phyloP scores from a whole-genome alignment of 1,284 basidiomycete species.

The Boletus mariae region DNA sequence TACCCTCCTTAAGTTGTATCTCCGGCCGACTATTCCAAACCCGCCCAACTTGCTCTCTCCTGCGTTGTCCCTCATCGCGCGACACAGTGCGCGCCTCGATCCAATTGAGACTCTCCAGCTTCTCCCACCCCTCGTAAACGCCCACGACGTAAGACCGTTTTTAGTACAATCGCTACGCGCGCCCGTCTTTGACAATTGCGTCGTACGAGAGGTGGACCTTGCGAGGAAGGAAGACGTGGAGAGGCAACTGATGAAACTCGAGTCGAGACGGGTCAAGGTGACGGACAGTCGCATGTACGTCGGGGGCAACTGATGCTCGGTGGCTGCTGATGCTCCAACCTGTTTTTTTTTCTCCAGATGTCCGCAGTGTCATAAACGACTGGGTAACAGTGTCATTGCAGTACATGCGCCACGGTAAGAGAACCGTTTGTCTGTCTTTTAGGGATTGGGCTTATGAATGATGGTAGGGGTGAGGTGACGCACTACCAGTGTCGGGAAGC shows the following conservation, averaged over 20 bases:
- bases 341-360: slow-evolving; percentile 54
- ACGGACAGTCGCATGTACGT: slow-evolving; percentile 87
- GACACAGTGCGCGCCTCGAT: slow-evolving; percentile 81
- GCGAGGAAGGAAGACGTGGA: slow-evolving; percentile 73
- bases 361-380: slow-evolving; percentile 91
- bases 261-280: slow-evolving; percentile 83
- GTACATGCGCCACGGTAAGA: slow-evolving; percentile 81
- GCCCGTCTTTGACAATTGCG: slow-evolving; percentile 63
- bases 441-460: background rate
- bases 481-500: slow-evolving; percentile 90
- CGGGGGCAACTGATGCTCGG: background rate
- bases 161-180: slow-evolving; percentile 70
- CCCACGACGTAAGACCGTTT: slow-evolving; percentile 78
- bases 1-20: slow-evolving; percentile 83
- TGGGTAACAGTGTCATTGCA: slow-evolving; percentile 93
- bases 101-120: slow-evolving; percentile 78
- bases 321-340: background rate
- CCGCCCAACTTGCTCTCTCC: slow-evolving; percentile 62
- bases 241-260: slow-evolving; percentile 66
- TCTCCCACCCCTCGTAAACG: slow-evolving; percentile 83
- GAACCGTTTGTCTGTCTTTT: background rate
- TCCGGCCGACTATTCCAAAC: slow-evolving; percentile 59
- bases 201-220: slow-evolving; percentile 67
- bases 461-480: slow-evolving; percentile 81
- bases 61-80: slow-evolving; percentile 80